Percentiles rank a stretch among this genome's conserved stretches.
Conservation (phyloP, 2,329 filamentous ascomycete genomes). For the Apiospora arundinis region DNA sequence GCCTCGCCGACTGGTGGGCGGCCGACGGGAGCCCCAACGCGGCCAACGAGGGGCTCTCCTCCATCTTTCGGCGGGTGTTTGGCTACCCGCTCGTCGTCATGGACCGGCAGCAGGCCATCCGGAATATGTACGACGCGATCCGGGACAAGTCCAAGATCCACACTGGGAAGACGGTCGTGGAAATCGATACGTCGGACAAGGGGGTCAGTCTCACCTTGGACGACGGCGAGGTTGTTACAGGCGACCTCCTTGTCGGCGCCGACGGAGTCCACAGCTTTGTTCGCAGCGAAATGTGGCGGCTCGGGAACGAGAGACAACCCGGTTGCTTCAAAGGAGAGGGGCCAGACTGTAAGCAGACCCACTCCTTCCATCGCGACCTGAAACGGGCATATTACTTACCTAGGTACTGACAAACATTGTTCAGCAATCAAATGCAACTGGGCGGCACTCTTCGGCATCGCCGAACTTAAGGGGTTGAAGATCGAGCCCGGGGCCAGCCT, state of each 20-base stretch:
- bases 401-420: no score
- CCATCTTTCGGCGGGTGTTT: slow-evolving; percentile 14
- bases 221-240: slow-evolving; percentile 22
- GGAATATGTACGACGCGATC: slow-evolving; percentile 30
- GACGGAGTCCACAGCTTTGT: slow-evolving; percentile 29
- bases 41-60: slow-evolving; percentile 24
- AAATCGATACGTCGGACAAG: slow-evolving; percentile 26
- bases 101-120: slow-evolving; percentile 32
- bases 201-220: slow-evolving; percentile 23
- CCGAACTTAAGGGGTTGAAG: not conserved
- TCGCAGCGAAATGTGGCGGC: slow-evolving; percentile 22
- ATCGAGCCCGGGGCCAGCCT: not conserved
- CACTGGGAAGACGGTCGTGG: slow-evolving; percentile 29
- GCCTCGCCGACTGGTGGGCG: slow-evolving; percentile 22
- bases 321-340: slow-evolving; percentile 9
- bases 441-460: slow-evolving; percentile 18
- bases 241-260: slow-evolving; percentile 29
- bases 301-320: slow-evolving; percentile 17
- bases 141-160: slow-evolving; percentile 36
- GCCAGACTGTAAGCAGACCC: not conserved
- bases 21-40: slow-evolving; percentile 22
- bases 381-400: not conserved
- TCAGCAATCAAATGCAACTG: slow-evolving; percentile 20
- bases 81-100: slow-evolving; percentile 30
- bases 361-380: not conserved